Evolutionary conservation across 257 asterid species (phyloP).

Genomic region (Solanum sejunctum): DNA sequence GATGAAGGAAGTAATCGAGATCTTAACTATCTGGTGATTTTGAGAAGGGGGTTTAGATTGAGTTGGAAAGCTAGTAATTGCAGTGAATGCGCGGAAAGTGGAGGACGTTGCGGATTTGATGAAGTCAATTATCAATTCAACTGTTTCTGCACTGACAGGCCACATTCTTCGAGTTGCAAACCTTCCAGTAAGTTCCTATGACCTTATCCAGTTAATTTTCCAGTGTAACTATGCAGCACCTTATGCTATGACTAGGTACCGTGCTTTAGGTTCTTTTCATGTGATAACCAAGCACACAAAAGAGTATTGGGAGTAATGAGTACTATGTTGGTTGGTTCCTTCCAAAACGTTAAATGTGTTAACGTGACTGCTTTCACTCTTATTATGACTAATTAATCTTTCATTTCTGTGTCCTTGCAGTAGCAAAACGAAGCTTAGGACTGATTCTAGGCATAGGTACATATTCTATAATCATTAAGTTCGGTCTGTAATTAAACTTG

Average conservation of each 20-base stretch:
- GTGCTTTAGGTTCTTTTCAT: not conserved
- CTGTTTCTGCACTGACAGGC: slow-evolving; percentile 52
- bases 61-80: slow-evolving; percentile 35
- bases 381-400: not conserved
- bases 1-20: not conserved
- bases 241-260: not conserved
- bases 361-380: not conserved
- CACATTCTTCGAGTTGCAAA: slow-evolving; percentile 29
- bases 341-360: not conserved
- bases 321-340: not conserved
- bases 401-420: not conserved
- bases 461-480: not conserved
- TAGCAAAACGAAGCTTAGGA: not conserved
- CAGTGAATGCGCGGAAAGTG: slow-evolving; percentile 16
- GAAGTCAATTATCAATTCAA: not conserved
- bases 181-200: slow-evolving; percentile 18
- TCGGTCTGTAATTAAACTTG: not conserved
- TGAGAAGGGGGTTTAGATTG: slow-evolving; percentile 40
- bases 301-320: not conserved
- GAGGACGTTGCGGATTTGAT: slow-evolving; percentile 49
- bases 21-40: slow-evolving; percentile 3
- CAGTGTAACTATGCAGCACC: not conserved
- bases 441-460: not conserved
- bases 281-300: not conserved
- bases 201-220: not conserved